Evolutionary conservation across 1,139 yeast species (phyloP).

Genomic region (Nakaseomyces bracarensis): DNA sequence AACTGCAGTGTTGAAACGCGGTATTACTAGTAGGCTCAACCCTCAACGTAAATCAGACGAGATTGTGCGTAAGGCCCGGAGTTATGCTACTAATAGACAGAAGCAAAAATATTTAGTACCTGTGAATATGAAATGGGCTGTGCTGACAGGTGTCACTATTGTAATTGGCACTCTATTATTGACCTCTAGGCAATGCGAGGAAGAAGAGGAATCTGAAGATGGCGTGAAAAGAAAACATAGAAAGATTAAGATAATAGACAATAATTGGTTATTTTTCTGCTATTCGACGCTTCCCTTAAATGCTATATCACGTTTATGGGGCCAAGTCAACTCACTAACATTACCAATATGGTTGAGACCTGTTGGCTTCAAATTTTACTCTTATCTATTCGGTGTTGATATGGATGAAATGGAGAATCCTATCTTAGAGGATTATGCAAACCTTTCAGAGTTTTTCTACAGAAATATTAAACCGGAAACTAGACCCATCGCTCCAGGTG

Average conservation of each 20-base stretch:
- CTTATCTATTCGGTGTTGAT: constrained; percentile 78
- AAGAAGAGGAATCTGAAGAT: constrained; percentile 20
- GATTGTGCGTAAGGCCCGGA: constrained; percentile 11
- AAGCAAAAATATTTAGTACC: constrained; percentile 8
- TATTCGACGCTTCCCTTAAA: constrained; percentile 88
- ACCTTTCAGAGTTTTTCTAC: constrained; percentile 87
- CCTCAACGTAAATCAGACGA: constrained; percentile 12
- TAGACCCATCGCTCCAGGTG: constrained; percentile 60
- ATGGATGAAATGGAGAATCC: constrained; percentile 83
- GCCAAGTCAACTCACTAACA: constrained; percentile 71
- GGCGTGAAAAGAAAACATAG: constrained; percentile 9
- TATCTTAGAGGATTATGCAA: constrained; percentile 62
- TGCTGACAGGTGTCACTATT: constrained; percentile 27
- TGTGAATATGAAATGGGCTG: constrained; percentile 41
- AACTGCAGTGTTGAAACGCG: constrained; percentile 22
- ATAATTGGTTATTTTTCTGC: constrained; percentile 83
- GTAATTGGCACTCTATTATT: constrained; percentile 25
- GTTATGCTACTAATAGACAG: constrained; percentile 6
- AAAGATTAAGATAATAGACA: constrained; percentile 30
- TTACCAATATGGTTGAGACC: constrained; percentile 84
- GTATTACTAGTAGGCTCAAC: constrained; percentile 17
- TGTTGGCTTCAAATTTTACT: constrained; percentile 73
- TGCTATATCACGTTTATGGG: constrained; percentile 91
- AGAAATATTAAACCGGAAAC: constrained; percentile 71
- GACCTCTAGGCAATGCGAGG: constrained; percentile 19